Conservation (phyloP, 768 basidiomycete genomes). For the Macrolepiota fuliginosa region DNA sequence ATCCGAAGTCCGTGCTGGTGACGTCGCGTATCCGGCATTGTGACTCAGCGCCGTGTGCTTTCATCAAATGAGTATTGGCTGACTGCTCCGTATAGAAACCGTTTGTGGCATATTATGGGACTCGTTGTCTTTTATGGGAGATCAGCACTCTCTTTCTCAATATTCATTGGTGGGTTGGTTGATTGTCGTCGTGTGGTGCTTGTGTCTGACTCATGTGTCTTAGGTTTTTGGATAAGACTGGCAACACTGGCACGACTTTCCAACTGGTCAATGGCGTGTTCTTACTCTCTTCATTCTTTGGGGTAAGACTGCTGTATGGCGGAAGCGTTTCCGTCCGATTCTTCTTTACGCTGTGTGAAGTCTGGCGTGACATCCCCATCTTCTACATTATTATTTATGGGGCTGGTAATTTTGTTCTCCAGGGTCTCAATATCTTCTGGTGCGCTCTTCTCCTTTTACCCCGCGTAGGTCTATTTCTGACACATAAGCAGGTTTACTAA, state of each 20-base stretch:
- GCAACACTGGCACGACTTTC: conserved; percentile 61
- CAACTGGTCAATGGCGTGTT: conserved; percentile 73
- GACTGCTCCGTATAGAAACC: conserved; percentile 43
- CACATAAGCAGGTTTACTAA: conserved; percentile 58
- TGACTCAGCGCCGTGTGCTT: not conserved
- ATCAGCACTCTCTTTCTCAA: conserved; percentile 85
- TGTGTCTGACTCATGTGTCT: not conserved
- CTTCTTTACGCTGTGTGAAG: conserved; percentile 52
- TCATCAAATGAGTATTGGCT: not conserved
- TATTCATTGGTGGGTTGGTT: conserved; percentile 69
- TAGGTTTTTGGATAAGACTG: conserved; percentile 78
- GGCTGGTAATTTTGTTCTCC: conserved; percentile 60
- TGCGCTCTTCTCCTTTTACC: conserved; percentile 29
- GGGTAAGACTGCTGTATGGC: conserved; percentile 71
- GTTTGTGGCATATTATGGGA: conserved; percentile 77
- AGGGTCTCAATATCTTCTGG: conserved; percentile 80
- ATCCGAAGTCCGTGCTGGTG: not conserved
- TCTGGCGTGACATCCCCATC: conserved; percentile 52
- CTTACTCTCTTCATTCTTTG: conserved; percentile 67
- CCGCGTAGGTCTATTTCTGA: not conserved
- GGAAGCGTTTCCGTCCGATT: conserved; percentile 60
- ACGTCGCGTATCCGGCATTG: conserved; percentile 8
- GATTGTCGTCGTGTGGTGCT: not conserved
- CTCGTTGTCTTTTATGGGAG: conserved; percentile 84
- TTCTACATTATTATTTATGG: conserved; percentile 50